Percentiles rank a stretch among this genome's conserved stretches.
phyloP scores from a whole-genome alignment of 306 rosid species.

The Prunus kanzakura region DNA sequence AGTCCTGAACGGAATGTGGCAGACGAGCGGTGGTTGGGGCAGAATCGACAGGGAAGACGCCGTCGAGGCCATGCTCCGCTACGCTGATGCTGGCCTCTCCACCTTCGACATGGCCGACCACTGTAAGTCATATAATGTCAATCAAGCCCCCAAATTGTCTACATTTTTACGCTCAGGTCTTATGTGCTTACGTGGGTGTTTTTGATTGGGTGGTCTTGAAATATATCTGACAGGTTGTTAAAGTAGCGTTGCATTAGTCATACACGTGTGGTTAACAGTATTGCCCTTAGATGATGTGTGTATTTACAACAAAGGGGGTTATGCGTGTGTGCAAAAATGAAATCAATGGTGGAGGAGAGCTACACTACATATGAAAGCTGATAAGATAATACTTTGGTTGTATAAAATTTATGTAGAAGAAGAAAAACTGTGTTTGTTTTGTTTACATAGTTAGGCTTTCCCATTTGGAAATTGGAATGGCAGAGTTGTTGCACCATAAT shows the following conservation, averaged over 20 bases:
- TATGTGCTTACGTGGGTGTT: not conserved
- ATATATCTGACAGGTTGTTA: too few relatives aligned
- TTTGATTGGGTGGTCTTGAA: not conserved
- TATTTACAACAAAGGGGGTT: not conserved
- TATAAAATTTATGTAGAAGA: not conserved
- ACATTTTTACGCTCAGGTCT: not conserved
- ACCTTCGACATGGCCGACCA: conserved; percentile 99
- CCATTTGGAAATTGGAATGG: conserved; percentile 46
- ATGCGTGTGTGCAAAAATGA: not conserved
- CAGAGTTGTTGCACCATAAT: conserved; percentile 36
- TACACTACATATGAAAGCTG: not conserved
- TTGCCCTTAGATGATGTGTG: not conserved
- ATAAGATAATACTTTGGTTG: not conserved
- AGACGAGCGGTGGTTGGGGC: conserved; percentile 88
- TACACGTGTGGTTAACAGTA: not conserved
- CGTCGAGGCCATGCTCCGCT: conserved; percentile 83
- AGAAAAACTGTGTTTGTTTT: not conserved
- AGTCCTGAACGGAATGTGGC: conserved; percentile 88
- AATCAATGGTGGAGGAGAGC: conserved; percentile 22
- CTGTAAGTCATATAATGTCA: conserved; percentile 32
- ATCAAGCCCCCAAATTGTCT: not conserved
- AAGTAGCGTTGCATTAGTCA: not conserved
- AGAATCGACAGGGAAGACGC: conserved; percentile 75
- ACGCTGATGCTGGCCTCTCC: conserved; percentile 79
- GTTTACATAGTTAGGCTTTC: not conserved